These are phyloP conservation scores for Cytidiella melzeri DNA, from an alignment of 768 basidiomycete genomes.

Conservation along the genomic window DNA sequence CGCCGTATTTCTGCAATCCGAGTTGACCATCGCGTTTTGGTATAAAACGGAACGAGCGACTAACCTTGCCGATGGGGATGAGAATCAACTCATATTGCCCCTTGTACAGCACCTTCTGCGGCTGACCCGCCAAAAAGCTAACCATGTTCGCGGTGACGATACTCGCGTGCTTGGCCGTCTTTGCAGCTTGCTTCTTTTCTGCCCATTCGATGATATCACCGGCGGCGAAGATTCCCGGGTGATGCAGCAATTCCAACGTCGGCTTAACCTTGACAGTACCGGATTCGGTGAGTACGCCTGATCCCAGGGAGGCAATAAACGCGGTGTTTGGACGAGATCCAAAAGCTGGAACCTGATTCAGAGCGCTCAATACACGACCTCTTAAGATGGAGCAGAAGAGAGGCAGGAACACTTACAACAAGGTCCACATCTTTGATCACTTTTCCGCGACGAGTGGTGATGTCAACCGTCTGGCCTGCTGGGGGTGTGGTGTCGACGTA, in stretches of 20 bases:
- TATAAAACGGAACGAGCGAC: constrained; percentile 6
- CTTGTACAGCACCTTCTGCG: constrained; percentile 36
- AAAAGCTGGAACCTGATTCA: constrained; percentile 25
- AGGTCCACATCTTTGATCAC: constrained; percentile 45
- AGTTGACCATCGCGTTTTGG: background rate
- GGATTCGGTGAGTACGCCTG: constrained; percentile 27
- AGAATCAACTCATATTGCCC: constrained; percentile 48
- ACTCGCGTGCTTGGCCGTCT: constrained; percentile 36
- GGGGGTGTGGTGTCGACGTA: constrained; percentile 40
- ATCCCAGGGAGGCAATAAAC: constrained; percentile 39
- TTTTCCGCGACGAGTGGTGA: constrained; percentile 48
- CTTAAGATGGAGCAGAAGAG: background rate
- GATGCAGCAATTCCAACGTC: constrained; percentile 47
- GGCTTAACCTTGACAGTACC: constrained; percentile 47
- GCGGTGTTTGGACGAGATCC: constrained; percentile 44
- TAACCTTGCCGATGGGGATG: constrained; percentile 48
- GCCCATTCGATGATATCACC: constrained; percentile 61
- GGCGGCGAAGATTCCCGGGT: constrained; percentile 54
- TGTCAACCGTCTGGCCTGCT: constrained; percentile 25
- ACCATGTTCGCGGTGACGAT: constrained; percentile 47
- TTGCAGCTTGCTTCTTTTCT: constrained; percentile 57
- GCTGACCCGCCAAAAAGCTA: constrained; percentile 33
- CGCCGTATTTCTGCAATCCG: constrained; percentile 21
- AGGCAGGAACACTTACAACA: constrained; percentile 36
- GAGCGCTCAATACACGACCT: background rate